phyloP scores from a whole-genome alignment of 2,329 filamentous ascomycete genomes.

The Nothopassalora personata region DNA sequence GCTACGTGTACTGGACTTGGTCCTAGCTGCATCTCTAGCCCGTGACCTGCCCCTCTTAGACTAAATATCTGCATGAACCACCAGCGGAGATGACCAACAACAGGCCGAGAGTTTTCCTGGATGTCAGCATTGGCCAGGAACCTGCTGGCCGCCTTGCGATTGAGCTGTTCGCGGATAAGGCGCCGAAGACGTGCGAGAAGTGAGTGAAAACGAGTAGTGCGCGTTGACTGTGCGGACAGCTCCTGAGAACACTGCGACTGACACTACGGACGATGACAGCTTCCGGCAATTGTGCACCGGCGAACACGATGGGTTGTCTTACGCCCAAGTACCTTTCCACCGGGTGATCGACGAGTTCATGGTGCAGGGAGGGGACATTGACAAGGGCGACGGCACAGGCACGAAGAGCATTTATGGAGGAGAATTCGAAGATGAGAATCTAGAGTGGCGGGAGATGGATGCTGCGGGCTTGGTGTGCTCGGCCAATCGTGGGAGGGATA shows the following conservation, averaged over 20 bases:
- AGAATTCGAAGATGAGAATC: constrained; percentile 40
- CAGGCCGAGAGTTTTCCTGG: constrained; percentile 40
- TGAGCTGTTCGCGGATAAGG: constrained; percentile 43
- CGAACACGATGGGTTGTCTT: constrained; percentile 35
- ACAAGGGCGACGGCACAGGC: constrained; percentile 38
- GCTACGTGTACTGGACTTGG: background rate
- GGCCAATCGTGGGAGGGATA: constrained; percentile 38
- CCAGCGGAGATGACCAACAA: background rate
- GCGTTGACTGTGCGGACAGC: background rate
- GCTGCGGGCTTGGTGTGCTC: constrained; percentile 38
- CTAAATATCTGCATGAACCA: background rate
- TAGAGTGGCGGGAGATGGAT: constrained; percentile 39
- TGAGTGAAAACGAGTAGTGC: constrained; percentile 24
- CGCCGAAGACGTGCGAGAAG: constrained; percentile 45
- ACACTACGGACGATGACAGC: constrained; percentile 25
- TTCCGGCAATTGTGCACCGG: constrained; percentile 43
- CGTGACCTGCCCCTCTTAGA: background rate
- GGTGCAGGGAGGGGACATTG: constrained; percentile 42
- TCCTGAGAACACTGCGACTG: constrained; percentile 9
- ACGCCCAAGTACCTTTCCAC: constrained; percentile 37
- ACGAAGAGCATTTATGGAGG: constrained; percentile 37
- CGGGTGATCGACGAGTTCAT: constrained; percentile 43
- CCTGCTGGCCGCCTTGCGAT: constrained; percentile 41
- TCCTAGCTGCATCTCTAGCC: background rate
- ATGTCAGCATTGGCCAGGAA: constrained; percentile 37